Base-by-base conservation (phyloP, 2,329 filamentous ascomycete genomes). In the Xylaria sp. region DNA sequence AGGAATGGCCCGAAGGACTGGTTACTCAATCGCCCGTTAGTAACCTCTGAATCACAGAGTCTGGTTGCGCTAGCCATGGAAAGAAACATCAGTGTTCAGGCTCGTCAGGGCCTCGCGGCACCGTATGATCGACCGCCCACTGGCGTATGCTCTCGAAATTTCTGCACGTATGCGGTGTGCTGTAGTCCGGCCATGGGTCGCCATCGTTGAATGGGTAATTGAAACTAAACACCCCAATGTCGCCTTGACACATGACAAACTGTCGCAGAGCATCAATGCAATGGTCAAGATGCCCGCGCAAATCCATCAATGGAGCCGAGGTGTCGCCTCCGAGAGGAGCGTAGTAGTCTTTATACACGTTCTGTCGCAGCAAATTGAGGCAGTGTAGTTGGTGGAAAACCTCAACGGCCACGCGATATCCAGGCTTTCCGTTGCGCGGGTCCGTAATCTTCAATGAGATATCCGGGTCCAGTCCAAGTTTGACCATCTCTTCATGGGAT, bases 351-450 rank as follows among this genome's bases (percentile, higher is more conserved):
- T 81, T 83, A 73, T 85, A 84, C 2, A 83, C 82, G 9, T 84
- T 81, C 72, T 86, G 83, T 13, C 84, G 76, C 73, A 82, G 76
- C 42, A 85, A 73, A 73, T 86, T 86, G 44, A 86, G 78, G 75
- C 84, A 86, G 73, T 85, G 84, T 40, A 87, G 79, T 72, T 85
- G 85, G 76, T 88, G 86, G 77, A 88, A 88, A 0, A 87, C 86
- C 73, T 88, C 86, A 2, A 88, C 78, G 0, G 84, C 88, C 0
- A 88, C 87, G n/a, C 87, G 82, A 72, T 89, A 90, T 0, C 87
- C 88, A 44, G 84, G 82, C 65, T 86, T 82, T 21, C 87, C 88
- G 1, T 87, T 88, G 53, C 65, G 62, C 47, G 87, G 84, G 71
- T 90, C 81, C 10, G 83, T 85, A 70, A 88, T 84, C 72, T 84